Evolutionary conservation across 2,329 filamentous ascomycete species (phyloP).

Genomic region (Chaetomium sp.): DNA sequence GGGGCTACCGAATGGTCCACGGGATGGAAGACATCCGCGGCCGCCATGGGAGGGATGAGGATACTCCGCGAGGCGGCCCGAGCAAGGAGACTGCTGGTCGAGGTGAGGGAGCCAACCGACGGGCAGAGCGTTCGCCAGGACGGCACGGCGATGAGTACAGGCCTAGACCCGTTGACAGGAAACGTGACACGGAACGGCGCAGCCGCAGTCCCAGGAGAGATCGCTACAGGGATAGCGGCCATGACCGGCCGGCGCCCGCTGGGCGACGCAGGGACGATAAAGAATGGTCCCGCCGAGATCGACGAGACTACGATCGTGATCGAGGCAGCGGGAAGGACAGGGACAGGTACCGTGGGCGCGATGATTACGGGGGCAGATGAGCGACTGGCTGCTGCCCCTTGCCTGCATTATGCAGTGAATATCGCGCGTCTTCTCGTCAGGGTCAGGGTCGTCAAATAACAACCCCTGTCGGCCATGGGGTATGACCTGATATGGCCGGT

Average conservation of each 20-base stretch:
- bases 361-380: slow-evolving; percentile 31
- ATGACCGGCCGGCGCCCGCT: slow-evolving; percentile 39
- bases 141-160: slow-evolving; percentile 21
- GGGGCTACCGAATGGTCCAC: slow-evolving; percentile 78
- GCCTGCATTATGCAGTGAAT: slow-evolving; percentile 8
- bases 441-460: background rate
- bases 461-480: background rate
- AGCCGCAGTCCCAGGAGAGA: slow-evolving; percentile 41
- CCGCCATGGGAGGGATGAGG: slow-evolving; percentile 48
- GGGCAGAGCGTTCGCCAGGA: slow-evolving; percentile 13
- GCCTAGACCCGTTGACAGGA: slow-evolving; percentile 17
- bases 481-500: background rate
- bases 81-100: slow-evolving; percentile 24
- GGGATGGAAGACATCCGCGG: slow-evolving; percentile 69
- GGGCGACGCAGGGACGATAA: slow-evolving; percentile 31
- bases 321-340: slow-evolving; percentile 36
- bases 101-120: slow-evolving; percentile 15
- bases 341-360: slow-evolving; percentile 40
- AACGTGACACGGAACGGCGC: slow-evolving; percentile 39
- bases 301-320: slow-evolving; percentile 42
- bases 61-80: slow-evolving; percentile 29
- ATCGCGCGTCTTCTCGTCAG: background rate
- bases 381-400: background rate
- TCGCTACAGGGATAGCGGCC: slow-evolving; percentile 31
- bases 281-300: slow-evolving; percentile 38